Evolutionary conservation across 257 asterid genomes (phyloP), one percentile per base, ranked within the genome.

Genomic region (Plectranthus barbatus): DNA sequence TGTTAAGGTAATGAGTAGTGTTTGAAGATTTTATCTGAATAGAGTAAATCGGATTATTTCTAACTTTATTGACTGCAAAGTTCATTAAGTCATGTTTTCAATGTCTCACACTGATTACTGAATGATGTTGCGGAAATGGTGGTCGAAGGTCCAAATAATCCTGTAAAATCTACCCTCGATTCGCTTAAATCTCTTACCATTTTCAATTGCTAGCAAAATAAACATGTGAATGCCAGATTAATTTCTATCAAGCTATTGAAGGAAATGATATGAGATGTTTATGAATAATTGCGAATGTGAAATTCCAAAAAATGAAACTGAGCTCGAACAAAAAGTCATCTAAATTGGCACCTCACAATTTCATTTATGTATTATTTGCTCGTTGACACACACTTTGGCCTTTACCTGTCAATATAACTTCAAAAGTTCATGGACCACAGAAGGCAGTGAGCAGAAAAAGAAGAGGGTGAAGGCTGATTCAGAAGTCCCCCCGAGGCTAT

Each of bases 371-470:
- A 4, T 48, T 17, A 44, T 60, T 52, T 41, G 45, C 36, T 5
- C 31, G 18, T 39, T 65, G 29, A 56, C 46, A 24, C 50, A 52
- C 46, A n/a, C n/a, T n/a, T n/a, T n/a, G n/a, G n/a, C 13, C 11
- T 37, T 52, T 65, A 20, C 20, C 37, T 44, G 17, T 67, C 59
- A 46, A 58, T 72, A 64, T 72, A 64, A 71, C 47, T 62, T 52
- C 66, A 66, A 57, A 70, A 33, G 70, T 64, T 42, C 64, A 20
- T 70, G 52, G 51, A 56, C 49, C 75, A 81, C 92, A 90, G 97
- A 86, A 67, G 94, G 89, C 60, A 76, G 71, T 63, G 97, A 88
- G 83, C 96, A 79, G 83, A 91, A 91, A 71, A 91, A 82, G 80
- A 93, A 87, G 72, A 84, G 86, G 68, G 74, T 83, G 80, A 90